phyloP scores from a whole-genome alignment of 2,329 filamentous ascomycete species.

The Cercospora sojina region DNA sequence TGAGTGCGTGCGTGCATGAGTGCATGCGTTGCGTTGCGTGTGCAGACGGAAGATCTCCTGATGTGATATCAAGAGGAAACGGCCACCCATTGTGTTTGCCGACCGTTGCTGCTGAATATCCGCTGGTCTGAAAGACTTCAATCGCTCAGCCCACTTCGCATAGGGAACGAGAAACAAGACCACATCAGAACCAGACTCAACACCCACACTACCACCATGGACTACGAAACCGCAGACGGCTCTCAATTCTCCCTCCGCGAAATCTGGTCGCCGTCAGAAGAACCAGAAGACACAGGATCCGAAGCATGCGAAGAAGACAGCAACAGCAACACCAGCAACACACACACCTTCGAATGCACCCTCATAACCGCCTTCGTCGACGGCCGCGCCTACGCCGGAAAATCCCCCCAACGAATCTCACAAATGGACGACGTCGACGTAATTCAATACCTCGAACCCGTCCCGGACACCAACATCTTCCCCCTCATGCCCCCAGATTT shows the following conservation, averaged over 20 bases:
- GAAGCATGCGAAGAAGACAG: background rate
- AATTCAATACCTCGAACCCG: slow-evolving; percentile 27
- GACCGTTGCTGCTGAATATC: background rate
- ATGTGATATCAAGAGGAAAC: background rate
- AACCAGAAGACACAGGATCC: background rate
- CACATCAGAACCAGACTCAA: background rate
- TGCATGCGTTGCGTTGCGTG: background rate
- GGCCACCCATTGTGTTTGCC: background rate
- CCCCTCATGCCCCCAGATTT: slow-evolving; percentile 27
- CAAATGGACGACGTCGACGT: slow-evolving; percentile 32
- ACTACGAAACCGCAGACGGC: slow-evolving; percentile 34
- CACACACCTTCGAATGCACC: slow-evolving; percentile 22
- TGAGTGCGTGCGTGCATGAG: background rate
- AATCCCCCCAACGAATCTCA: slow-evolving; percentile 20
- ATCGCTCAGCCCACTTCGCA: background rate
- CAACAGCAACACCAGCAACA: slow-evolving; percentile 7
- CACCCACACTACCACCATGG: slow-evolving; percentile 25
- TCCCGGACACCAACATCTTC: slow-evolving; percentile 32
- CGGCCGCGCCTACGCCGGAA: slow-evolving; percentile 32
- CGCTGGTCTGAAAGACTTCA: background rate
- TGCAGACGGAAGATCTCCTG: background rate
- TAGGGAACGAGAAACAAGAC: background rate
- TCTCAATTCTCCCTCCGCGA: slow-evolving; percentile 33
- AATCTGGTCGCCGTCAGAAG: slow-evolving; percentile 17
- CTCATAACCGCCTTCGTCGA: slow-evolving; percentile 33